Conservation (phyloP, 495 filamentous ascomycete species). For the Penicillium maclennaniae region DNA sequence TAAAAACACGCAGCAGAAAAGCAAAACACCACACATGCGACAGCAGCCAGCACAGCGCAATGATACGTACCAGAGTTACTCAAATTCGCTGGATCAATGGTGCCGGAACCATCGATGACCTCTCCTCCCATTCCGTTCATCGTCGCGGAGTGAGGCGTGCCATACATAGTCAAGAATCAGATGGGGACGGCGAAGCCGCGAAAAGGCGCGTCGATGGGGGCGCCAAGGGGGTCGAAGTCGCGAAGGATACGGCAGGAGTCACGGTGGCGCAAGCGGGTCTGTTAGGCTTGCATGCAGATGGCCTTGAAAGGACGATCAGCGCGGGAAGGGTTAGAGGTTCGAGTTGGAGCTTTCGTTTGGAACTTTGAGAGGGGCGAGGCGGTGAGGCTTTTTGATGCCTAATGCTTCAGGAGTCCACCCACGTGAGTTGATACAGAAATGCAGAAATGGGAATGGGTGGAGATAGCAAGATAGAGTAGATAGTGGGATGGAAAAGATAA, state of each 20-base stretch:
- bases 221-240: constrained; percentile 21
- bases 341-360: constrained; percentile 18
- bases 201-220: constrained; percentile 36
- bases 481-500: background rate
- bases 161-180: constrained; percentile 49
- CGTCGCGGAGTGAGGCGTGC: constrained; percentile 49
- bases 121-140: constrained; percentile 60
- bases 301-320: constrained; percentile 19
- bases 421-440: background rate
- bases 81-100: constrained; percentile 75
- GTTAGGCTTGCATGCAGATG: constrained; percentile 27
- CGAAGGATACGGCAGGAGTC: constrained; percentile 19
- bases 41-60: background rate
- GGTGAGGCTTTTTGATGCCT: constrained; percentile 19
- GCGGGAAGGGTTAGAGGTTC: constrained; percentile 15
- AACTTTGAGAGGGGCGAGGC: constrained; percentile 31
- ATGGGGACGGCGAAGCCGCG: constrained; percentile 33
- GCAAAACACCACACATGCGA: background rate
- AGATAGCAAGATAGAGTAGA: background rate
- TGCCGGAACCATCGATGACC: constrained; percentile 68
- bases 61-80: constrained; percentile 57
- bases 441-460: background rate
- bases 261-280: constrained; percentile 24
- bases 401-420: constrained; percentile 2
- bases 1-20: background rate